Base-by-base conservation (phyloP, 2,329 filamentous ascomycete species). In the Colletotrichum lindemuthianum region DNA sequence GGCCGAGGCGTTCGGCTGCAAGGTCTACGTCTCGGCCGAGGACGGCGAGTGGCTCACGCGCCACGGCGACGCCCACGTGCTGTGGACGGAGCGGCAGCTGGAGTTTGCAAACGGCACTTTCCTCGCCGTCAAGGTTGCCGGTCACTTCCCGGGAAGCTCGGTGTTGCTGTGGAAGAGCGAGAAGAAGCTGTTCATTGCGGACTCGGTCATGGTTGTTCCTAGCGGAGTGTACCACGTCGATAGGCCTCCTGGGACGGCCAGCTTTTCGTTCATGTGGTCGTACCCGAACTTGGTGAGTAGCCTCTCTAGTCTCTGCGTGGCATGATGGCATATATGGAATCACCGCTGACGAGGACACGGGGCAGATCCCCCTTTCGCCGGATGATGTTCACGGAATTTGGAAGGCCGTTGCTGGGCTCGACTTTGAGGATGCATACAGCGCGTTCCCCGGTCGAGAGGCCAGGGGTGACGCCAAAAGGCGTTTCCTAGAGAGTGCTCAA, bases 61-160 rank as follows among this genome's bases (percentile, higher is more conserved):
- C 67, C 63, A 79, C 60, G 81, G 75, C n/a, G 68, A 67, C n/a
- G 69, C 78, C 8, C 80, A 83, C 66, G 78, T 78, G 4, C 81
- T 86, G 67, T 77, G 90, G 51, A 71, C 76, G 0, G 73, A 78
- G 56, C 76, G 73, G 11, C 75, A 81, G 47, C 74, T 83, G 8
- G 73, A 80, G 49, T 71, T 85, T 55, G 68, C 70, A 13, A 75
- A 75, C 54, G 79, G 81, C 0, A 87, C 85, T 0, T 81, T 89
- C 4, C 84, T 79, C 37, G 87, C 86, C 0, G 81, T 95, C 55
- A 92, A 92, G 74, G 82, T 90, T 0, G 91, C 92, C 0, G 92
- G 92, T 0, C 92, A 96, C 78, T 96, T 96, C 71, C 89, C 90
- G 0, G 92, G 92, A 0, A 92, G 88, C 68, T 77, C 90, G 64